Percentiles rank a stretch among this genome's conserved stretches.
phyloP scores from a whole-genome alignment of 2,329 filamentous ascomycete species.

The Elsinoe ampelina region DNA sequence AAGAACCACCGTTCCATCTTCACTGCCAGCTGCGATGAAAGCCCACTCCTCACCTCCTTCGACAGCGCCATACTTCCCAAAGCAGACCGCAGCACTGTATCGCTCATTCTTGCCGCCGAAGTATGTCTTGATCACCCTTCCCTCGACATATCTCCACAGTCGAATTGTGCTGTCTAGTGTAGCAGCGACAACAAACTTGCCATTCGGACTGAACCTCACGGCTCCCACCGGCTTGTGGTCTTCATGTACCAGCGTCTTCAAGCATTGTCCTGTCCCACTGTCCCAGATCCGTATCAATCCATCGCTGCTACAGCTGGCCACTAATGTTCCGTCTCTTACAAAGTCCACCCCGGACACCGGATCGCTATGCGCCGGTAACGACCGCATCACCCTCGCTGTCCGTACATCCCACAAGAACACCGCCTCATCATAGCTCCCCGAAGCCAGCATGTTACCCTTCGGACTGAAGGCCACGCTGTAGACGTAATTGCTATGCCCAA shows the following conservation, averaged over 20 bases:
- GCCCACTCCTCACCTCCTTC: constrained; percentile 29
- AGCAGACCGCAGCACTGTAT: constrained; percentile 77
- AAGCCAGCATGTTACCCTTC: constrained; percentile 93
- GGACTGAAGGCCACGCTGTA: constrained; percentile 93
- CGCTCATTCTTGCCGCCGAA: constrained; percentile 80
- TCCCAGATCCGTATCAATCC: constrained; percentile 94
- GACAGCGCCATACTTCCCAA: constrained; percentile 54
- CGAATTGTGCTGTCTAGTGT: constrained; percentile 84
- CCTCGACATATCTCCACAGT: constrained; percentile 90
- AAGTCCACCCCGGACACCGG: constrained; percentile 92
- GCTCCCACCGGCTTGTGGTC: constrained; percentile 85
- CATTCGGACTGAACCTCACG: constrained; percentile 89
- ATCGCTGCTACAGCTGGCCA: constrained; percentile 85
- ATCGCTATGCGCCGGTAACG: constrained; percentile 86
- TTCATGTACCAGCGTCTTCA: constrained; percentile 90
- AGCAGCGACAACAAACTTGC: constrained; percentile 83
- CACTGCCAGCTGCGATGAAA: constrained; percentile 76
- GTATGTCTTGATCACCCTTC: constrained; percentile 91
- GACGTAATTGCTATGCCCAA: constrained; percentile 93
- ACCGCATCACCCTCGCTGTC: constrained; percentile 77
- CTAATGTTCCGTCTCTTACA: constrained; percentile 79
- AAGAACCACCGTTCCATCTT: constrained; percentile 73
- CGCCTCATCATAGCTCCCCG: constrained; percentile 92
- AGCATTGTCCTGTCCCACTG: constrained; percentile 84
- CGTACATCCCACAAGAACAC: constrained; percentile 96